phyloP scores from a whole-genome alignment of 345 rosid species.

The Viola odorata region DNA sequence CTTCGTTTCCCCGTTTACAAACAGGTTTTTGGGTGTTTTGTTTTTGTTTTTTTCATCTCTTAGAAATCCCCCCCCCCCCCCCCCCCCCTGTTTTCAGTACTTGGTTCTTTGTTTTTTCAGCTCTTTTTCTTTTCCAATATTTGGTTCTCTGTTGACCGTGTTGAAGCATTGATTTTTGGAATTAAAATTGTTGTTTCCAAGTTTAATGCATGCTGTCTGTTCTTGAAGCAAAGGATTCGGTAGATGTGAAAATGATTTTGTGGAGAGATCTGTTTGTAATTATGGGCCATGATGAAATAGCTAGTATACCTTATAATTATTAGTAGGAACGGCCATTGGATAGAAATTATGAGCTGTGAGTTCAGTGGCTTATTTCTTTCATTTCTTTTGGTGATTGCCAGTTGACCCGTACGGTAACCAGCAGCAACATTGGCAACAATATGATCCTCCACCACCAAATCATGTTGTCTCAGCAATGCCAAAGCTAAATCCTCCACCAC shows the following conservation, averaged over 20 bases:
- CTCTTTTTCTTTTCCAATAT: no score
- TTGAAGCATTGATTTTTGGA: neutral
- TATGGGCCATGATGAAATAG: neutral
- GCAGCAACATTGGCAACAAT: constrained; percentile 61
- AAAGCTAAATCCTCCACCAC: constrained; percentile 18
- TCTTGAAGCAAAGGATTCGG: neutral
- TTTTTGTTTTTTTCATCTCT: neutral
- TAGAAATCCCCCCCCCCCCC: no score
- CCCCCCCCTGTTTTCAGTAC: no score
- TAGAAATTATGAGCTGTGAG: neutral
- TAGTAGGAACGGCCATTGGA: neutral
- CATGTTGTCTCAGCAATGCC: constrained; percentile 13
- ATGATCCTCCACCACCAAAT: constrained; percentile 41
- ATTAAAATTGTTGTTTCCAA: no score
- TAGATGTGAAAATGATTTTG: constrained; percentile 1
- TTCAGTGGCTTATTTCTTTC: constrained; percentile 7
- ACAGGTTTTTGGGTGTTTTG: neutral
- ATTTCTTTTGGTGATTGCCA: constrained; percentile 21
- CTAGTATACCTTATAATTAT: neutral
- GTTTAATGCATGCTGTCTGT: neutral
- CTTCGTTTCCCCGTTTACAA: neutral
- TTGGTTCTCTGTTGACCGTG: neutral
- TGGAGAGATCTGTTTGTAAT: constrained; percentile 3
- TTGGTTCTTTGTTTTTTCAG: no score
- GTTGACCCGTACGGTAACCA: constrained; percentile 41